Conservation (phyloP, 306 rosid species). For the Acacia melanoxylon region DNA sequence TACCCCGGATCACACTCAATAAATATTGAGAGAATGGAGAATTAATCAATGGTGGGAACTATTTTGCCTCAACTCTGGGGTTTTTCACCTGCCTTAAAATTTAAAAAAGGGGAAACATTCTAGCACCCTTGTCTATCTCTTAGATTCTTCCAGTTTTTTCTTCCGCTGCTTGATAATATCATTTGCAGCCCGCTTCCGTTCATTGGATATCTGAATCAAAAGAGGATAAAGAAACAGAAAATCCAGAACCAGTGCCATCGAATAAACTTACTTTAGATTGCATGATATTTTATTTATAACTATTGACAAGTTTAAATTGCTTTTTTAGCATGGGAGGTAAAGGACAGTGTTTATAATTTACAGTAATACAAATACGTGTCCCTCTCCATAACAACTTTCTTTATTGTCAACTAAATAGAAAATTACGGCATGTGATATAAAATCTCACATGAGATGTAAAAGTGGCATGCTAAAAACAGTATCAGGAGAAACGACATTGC, state of each 20-base stretch:
- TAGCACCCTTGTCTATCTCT: conserved; percentile 33
- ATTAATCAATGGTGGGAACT: not conserved
- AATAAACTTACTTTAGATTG: not conserved
- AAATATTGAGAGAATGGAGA: not conserved
- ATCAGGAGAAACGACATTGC: not conserved
- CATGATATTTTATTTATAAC: not conserved
- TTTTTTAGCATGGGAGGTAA: not conserved
- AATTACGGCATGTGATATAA: not conserved
- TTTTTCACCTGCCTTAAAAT: not conserved
- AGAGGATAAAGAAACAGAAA: not conserved
- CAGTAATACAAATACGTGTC: not conserved
- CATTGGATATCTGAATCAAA: conserved; percentile 55
- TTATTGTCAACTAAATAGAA: not conserved
- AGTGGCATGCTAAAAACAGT: not conserved
- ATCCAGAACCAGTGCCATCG: conserved; percentile 11
- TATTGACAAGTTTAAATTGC: not conserved
- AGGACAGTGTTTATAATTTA: not conserved
- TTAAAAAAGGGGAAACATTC: not conserved
- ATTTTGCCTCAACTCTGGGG: not conserved
- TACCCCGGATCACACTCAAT: not conserved
- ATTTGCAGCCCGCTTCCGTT: conserved; percentile 50
- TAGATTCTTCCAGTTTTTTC: conserved; percentile 58
- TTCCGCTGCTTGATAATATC: conserved; percentile 59
- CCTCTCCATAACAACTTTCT: not conserved
- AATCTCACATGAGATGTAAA: not conserved